Conservation (phyloP, 2,329 filamentous ascomycete species). For the Rutstroemia sp. region DNA sequence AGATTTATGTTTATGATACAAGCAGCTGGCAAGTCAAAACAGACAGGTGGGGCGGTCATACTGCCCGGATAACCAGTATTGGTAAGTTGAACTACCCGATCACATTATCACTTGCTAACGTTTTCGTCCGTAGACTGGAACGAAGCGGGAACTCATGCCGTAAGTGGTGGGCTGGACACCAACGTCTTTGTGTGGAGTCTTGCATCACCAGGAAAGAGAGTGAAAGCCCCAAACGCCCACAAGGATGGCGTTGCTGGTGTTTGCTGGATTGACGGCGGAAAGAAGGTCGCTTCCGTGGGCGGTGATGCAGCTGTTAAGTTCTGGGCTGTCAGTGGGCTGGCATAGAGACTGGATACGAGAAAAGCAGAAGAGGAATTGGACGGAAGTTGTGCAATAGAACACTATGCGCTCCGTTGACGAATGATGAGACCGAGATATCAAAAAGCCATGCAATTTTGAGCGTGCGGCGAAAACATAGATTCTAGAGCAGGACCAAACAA, state of each 20-base stretch:
- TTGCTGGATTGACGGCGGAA: conserved; percentile 61
- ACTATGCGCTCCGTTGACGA: no score
- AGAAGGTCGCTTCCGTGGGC: conserved; percentile 69
- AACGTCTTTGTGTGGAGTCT: conserved; percentile 91
- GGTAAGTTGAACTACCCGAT: neutral
- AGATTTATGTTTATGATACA: conserved; percentile 75
- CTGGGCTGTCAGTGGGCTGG: conserved; percentile 61
- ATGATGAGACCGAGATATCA: no score
- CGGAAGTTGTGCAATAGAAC: no score
- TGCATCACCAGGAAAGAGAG: conserved; percentile 70
- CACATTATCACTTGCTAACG: neutral
- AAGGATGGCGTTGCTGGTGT: conserved; percentile 93
- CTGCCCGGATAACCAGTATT: conserved; percentile 57
- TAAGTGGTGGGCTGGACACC: conserved; percentile 81
- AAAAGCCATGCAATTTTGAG: no score
- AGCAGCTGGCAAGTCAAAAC: conserved; percentile 64
- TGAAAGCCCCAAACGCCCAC: conserved; percentile 82
- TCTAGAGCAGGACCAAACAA: no score
- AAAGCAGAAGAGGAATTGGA: no score
- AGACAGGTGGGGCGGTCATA: conserved; percentile 70
- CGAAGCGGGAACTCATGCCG: conserved; percentile 65
- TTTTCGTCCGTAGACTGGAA: conserved; percentile 56
- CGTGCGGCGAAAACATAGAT: no score
- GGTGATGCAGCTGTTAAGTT: conserved; percentile 88
- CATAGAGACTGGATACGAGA: conserved; percentile 27